Evolutionary conservation across 2,329 filamentous ascomycete species (phyloP).

Genomic region (Penicillium hordei): DNA sequence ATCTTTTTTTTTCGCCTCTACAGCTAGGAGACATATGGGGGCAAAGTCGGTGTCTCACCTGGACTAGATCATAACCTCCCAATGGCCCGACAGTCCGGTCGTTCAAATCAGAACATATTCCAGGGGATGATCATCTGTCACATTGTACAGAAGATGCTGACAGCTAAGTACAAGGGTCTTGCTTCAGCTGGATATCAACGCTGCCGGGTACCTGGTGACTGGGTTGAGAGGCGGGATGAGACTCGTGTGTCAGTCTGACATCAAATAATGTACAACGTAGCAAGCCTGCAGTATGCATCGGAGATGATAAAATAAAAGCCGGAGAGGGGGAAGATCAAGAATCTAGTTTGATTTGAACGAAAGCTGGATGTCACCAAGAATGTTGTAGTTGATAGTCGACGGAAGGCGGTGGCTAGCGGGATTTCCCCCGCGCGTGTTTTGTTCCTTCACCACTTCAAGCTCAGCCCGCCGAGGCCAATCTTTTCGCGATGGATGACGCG

Average conservation of each 20-base stretch:
- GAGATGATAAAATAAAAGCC: background rate
- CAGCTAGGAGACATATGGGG: background rate
- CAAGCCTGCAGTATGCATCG: background rate
- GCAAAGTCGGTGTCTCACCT: constrained; percentile 4
- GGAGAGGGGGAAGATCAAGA: background rate
- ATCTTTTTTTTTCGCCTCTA: background rate
- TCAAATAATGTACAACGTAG: constrained; percentile 4
- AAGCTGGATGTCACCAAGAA: constrained; percentile 4
- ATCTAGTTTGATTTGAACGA: background rate
- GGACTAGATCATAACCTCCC: constrained; percentile 9
- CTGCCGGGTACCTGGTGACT: constrained; percentile 8
- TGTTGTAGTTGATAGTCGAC: constrained; percentile 5
- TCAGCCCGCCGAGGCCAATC: constrained; percentile 3
- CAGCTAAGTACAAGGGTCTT: background rate
- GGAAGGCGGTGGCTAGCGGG: constrained; percentile 21
- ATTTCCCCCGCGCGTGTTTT: constrained; percentile 18
- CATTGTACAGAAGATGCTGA: background rate
- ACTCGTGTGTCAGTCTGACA: constrained; percentile 1
- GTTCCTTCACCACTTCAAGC: constrained; percentile 18
- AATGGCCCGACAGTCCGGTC: constrained; percentile 3
- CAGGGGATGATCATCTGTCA: constrained; percentile 1
- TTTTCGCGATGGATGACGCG: constrained; percentile 44
- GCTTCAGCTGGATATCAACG: constrained; percentile 7
- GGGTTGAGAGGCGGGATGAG: background rate
- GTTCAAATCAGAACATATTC: background rate